Evolutionary conservation across 208 protist species (phyloP), one percentile per base, ranked within the genome.

Genomic region (Porcisia hertigi): DNA sequence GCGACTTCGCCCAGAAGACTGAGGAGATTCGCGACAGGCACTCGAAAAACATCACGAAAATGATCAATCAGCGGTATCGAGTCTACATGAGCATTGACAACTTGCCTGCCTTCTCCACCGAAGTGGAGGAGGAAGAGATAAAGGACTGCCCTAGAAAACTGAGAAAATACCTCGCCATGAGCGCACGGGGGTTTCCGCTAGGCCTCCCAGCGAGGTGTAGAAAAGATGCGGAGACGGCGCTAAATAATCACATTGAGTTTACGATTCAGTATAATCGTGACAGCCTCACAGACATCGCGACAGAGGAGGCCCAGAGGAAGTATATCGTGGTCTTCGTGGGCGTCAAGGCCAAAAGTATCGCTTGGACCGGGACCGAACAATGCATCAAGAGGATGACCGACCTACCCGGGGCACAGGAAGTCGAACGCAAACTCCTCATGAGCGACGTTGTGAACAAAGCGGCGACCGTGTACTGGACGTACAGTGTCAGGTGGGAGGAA

Each of bases 71-170:
- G 30, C 87, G 85, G 25, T 97, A 95, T 71, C 91, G 93, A n/a
- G 93, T 87, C 23, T 88, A 89, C 66, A 92, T 97, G 86, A 94
- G 75, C 73, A 86, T 97, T 41, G 93, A 97, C 81, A 94, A 97
- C 75, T 82, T 97, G 45, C 90, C 89, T 11, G 84, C 85, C 20
- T 92, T 93, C 71, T 82, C 76, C 57, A 86, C 80, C 73, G 59
- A 53, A 0, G 65, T 71, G 25, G n/a, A 58, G 34, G 23, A 34
- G 1, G 64, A 66, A 34, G 39, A 66, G 7, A 75, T 81, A 58
- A 36, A 2, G 18, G 23, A 69, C 49, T 92, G 82, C 75, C 25
- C 12, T 16, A 23, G 55, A 14, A 73, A 80, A 18, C n/a, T 84
- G 23, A 36, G 55, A 34, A 84, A 84, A 69, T 71, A 85, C 66